Conservation (phyloP, 2,329 filamentous ascomycete genomes). For the Penicillium sp. region DNA sequence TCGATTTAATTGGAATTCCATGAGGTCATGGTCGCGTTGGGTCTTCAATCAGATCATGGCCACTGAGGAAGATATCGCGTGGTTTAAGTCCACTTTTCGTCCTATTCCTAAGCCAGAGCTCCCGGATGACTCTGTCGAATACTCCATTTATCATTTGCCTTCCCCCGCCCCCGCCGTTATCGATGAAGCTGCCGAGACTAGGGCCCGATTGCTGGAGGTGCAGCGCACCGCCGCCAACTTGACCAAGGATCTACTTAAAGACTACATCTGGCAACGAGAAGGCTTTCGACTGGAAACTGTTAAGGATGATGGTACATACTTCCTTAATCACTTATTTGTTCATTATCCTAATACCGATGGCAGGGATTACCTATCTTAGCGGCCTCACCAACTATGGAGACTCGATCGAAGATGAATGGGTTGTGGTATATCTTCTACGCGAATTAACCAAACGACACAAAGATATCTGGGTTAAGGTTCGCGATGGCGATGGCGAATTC, state of each 20-base stretch:
- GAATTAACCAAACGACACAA: slow-evolving; percentile 73
- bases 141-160: slow-evolving; percentile 72
- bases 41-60: slow-evolving; percentile 32
- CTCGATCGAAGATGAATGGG: slow-evolving; percentile 95
- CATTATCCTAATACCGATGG: background rate
- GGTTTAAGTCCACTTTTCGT: slow-evolving; percentile 65
- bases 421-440: slow-evolving; percentile 84
- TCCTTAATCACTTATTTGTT: background rate
- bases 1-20: slow-evolving; percentile 19
- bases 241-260: slow-evolving; percentile 65
- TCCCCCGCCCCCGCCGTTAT: slow-evolving; percentile 54
- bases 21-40: slow-evolving; percentile 33
- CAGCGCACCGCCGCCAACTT: slow-evolving; percentile 67
- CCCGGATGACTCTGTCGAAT: slow-evolving; percentile 83
- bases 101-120: slow-evolving; percentile 65
- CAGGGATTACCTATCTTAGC: slow-evolving; percentile 60
- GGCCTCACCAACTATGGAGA: slow-evolving; percentile 87
- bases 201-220: slow-evolving; percentile 67
- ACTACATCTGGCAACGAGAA: slow-evolving; percentile 95
- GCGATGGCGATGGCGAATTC: slow-evolving; percentile 92
- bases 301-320: slow-evolving; percentile 58
- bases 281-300: slow-evolving; percentile 66
- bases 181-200: slow-evolving; percentile 51
- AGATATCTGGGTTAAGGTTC: slow-evolving; percentile 76
- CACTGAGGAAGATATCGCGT: slow-evolving; percentile 60